These are phyloP conservation scores for Citrus sp. DNA, from an alignment of 345 rosid species.

Conservation along the genomic window DNA sequence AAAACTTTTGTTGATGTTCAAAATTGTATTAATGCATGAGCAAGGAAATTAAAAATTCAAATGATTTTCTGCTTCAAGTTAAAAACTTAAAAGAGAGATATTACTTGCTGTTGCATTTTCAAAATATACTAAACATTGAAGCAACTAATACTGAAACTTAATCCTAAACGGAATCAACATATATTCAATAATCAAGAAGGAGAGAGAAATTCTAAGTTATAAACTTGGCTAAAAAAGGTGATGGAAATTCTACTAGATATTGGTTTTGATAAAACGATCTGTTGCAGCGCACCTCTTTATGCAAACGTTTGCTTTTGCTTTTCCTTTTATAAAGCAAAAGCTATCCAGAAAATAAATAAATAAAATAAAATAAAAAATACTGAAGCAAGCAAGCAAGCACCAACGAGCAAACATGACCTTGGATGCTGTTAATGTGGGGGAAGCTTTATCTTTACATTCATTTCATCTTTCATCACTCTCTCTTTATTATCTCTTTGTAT, in stretches of 20 bases:
- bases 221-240: constrained; percentile 22
- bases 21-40: too few species aligned
- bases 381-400: background rate
- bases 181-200: too few species aligned
- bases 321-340: constrained; percentile 49
- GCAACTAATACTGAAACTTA: too few species aligned
- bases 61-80: background rate
- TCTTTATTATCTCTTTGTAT: background rate
- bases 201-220: background rate
- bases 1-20: background rate
- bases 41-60: background rate
- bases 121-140: too few species aligned
- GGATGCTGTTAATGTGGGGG: constrained; percentile 35
- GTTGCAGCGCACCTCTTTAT: constrained; percentile 27
- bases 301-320: constrained; percentile 36
- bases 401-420: constrained; percentile 21
- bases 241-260: constrained; percentile 27
- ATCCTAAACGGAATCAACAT: too few species aligned
- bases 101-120: too few species aligned
- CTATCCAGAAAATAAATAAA: constrained; percentile 16
- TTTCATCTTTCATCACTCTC: background rate
- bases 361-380: constrained; percentile 19
- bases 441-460: constrained; percentile 23
- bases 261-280: background rate
- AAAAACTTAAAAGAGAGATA: too few species aligned